Percentiles rank a stretch among this genome's conserved stretches.
These are phyloP conservation scores for Euptelea pleiosperma DNA, from an alignment of 164 flowering plant species.

Conservation along the genomic window DNA sequence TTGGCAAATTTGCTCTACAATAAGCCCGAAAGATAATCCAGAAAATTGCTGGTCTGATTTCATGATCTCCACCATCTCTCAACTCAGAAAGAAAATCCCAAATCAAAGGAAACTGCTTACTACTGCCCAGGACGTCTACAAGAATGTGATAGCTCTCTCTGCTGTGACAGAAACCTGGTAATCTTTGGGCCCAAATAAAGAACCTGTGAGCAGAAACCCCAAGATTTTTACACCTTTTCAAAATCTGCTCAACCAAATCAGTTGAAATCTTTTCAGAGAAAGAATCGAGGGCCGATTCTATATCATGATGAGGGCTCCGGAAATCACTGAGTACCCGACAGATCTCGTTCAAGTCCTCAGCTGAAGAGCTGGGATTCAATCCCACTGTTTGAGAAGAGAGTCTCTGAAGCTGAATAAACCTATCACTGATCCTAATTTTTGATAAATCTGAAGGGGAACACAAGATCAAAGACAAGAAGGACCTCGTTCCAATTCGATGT, in stretches of 20 bases:
- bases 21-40: conserved; percentile 69
- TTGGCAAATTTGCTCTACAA: conserved; percentile 65
- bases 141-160: conserved; percentile 50
- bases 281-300: conserved; percentile 52
- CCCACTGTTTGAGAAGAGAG: neutral
- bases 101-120: conserved; percentile 69
- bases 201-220: conserved; percentile 74
- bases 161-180: conserved; percentile 53
- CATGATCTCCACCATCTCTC: conserved; percentile 31
- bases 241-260: conserved; percentile 62
- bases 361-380: neutral
- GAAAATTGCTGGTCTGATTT: conserved; percentile 47
- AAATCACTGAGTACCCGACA: conserved; percentile 76
- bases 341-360: conserved; percentile 46
- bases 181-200: conserved; percentile 65
- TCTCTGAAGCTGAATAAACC: neutral
- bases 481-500: neutral
- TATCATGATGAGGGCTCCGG: conserved; percentile 71
- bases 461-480: neutral
- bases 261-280: conserved; percentile 43
- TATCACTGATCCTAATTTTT: neutral
- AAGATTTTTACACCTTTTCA: conserved; percentile 73
- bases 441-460: too few relatives aligned
- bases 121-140: conserved; percentile 61
- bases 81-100: conserved; percentile 79